Conservation (phyloP, 352 stramenopile species). For the Peronospora tabacina region DNA sequence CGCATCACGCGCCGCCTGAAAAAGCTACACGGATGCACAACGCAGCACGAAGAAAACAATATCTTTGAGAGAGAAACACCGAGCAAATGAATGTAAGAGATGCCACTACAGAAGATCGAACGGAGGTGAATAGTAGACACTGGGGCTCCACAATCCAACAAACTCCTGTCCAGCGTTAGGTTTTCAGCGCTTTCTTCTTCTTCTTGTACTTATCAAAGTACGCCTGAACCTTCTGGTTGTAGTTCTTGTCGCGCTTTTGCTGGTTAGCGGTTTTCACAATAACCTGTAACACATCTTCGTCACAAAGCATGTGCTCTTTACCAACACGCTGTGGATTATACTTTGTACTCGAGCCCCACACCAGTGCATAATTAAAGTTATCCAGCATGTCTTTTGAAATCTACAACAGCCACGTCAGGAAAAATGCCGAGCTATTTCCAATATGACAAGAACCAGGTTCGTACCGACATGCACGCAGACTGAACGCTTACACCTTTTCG, state of each 20-base stretch:
- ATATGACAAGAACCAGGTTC: constrained; percentile 12
- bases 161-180: constrained; percentile 28
- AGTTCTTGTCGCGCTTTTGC: constrained; percentile 97
- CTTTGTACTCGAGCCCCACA: constrained; percentile 97
- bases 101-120: constrained; percentile 4
- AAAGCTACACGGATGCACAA: constrained; percentile 42
- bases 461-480: constrained; percentile 76
- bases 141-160: constrained; percentile 4
- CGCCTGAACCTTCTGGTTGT: constrained; percentile 92
- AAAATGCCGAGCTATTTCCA: background rate
- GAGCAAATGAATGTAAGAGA: background rate
- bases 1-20: constrained; percentile 58
- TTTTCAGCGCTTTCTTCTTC: constrained; percentile 92
- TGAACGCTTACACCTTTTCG: constrained; percentile 75
- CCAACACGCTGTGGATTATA: constrained; percentile 96
- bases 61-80: constrained; percentile 21
- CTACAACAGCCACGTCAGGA: constrained; percentile 21
- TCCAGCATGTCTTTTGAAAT: constrained; percentile 89
- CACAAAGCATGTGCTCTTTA: constrained; percentile 91
- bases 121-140: constrained; percentile 1
- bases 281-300: constrained; percentile 98
- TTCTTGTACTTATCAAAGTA: constrained; percentile 95
- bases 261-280: constrained; percentile 98
- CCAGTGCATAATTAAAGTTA: constrained; percentile 97
- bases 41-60: constrained; percentile 39